Percentiles rank a stretch among this genome's conserved stretches.
phyloP scores from a whole-genome alignment of 2,329 filamentous ascomycete species.

The Xylaria sp. region DNA sequence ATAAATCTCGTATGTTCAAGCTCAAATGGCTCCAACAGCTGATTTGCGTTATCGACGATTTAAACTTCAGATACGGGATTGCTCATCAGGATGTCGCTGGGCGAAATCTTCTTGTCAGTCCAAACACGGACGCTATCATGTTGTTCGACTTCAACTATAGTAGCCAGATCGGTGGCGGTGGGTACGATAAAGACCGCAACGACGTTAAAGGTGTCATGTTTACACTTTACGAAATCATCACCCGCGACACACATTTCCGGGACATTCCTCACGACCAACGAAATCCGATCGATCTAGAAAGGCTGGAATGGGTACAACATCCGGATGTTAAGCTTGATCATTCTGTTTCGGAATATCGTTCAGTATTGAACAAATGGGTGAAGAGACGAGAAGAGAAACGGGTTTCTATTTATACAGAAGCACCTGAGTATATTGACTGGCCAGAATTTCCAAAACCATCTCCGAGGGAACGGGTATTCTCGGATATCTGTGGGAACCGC shows the following conservation, averaged over 20 bases:
- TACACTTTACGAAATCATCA: constrained; percentile 17
- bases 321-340: constrained; percentile 15
- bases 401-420: constrained; percentile 15
- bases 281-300: constrained; percentile 7
- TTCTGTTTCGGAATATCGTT: constrained; percentile 10
- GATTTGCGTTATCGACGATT: constrained; percentile 6
- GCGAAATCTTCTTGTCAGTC: constrained; percentile 9
- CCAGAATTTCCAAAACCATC: constrained; percentile 4
- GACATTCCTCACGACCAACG: neutral
- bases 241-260: constrained; percentile 6
- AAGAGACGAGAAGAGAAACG: constrained; percentile 7
- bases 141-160: constrained; percentile 20
- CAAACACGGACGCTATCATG: constrained; percentile 1
- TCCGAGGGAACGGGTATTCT: neutral
- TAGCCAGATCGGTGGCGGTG: neutral
- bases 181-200: constrained; percentile 5
- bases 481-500: neutral
- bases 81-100: constrained; percentile 17
- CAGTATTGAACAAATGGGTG: constrained; percentile 9
- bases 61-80: constrained; percentile 13
- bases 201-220: constrained; percentile 18
- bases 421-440: constrained; percentile 18
- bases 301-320: constrained; percentile 19
- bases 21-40: constrained; percentile 17
- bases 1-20: constrained; percentile 13